Conservation (phyloP, 2,329 filamentous ascomycete species). For the Gyromitra esculenta region DNA sequence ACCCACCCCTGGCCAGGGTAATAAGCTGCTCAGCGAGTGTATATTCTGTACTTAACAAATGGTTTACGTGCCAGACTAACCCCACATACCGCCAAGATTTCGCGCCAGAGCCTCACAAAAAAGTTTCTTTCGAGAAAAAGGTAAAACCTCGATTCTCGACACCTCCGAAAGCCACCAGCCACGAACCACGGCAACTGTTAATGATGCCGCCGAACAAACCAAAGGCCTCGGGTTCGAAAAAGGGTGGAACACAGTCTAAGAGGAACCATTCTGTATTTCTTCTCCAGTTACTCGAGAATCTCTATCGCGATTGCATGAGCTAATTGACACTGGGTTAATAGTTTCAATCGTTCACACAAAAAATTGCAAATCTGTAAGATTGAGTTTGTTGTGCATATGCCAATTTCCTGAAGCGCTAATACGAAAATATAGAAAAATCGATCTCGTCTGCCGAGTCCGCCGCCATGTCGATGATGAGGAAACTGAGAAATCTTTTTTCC, state of each 20-base stretch:
- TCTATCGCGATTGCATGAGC: background rate
- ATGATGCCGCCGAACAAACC: constrained; percentile 34
- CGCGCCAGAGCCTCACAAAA: constrained; percentile 48
- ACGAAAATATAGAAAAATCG: constrained; percentile 66
- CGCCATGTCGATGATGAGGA: constrained; percentile 84
- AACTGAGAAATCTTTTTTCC: constrained; percentile 81
- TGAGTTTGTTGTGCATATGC: background rate
- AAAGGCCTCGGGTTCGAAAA: constrained; percentile 48
- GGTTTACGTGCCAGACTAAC: background rate
- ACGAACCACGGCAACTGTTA: constrained; percentile 9
- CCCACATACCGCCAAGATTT: constrained; percentile 47
- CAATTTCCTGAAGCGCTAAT: background rate
- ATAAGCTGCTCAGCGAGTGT: too few species aligned
- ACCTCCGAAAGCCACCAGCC: constrained; percentile 21
- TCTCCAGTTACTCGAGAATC: background rate
- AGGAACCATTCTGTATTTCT: constrained; percentile 56
- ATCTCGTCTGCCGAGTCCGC: constrained; percentile 89
- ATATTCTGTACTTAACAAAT: too few species aligned
- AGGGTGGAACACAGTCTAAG: constrained; percentile 55
- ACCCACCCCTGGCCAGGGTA: background rate
- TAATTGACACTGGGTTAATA: constrained; percentile 37
- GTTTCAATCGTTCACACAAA: constrained; percentile 58
- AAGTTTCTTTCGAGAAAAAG: constrained; percentile 11
- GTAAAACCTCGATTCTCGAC: constrained; percentile 24
- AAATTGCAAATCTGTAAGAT: constrained; percentile 56